phyloP scores from a whole-genome alignment of 2,329 filamentous ascomycete genomes.

The Ophiostoma sp. region DNA sequence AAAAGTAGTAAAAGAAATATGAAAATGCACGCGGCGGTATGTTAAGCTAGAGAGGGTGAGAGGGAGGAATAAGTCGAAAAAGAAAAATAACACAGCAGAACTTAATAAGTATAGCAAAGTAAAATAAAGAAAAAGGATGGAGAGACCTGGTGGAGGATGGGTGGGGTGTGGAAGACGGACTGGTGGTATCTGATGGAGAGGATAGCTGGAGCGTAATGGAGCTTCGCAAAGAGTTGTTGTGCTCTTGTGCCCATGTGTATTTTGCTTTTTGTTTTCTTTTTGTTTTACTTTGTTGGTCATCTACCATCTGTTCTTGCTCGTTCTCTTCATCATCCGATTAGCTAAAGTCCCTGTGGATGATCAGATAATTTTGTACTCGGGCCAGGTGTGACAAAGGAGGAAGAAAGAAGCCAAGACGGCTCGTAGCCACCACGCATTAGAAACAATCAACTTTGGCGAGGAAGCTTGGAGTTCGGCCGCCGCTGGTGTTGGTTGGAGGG shows the following conservation, averaged over 20 bases:
- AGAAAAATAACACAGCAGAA: background rate
- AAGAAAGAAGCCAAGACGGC: background rate
- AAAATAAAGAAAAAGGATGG: background rate
- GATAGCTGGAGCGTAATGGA: background rate
- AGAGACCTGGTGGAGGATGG: conserved; percentile 4
- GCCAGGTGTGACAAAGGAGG: background rate
- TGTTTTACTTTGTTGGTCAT: background rate
- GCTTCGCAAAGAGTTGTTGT: background rate
- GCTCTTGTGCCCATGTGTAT: background rate
- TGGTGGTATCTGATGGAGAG: background rate
- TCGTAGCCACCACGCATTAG: background rate
- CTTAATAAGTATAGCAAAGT: background rate
- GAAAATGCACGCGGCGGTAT: background rate
- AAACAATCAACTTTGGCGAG: background rate
- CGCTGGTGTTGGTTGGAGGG: background rate
- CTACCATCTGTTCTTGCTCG: background rate
- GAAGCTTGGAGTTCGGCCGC: background rate
- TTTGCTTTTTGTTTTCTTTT: background rate
- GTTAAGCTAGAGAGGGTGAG: background rate
- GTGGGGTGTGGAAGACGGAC: conserved; percentile 6
- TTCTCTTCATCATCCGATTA: background rate
- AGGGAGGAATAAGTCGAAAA: conserved; percentile 3
- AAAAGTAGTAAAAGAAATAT: background rate
- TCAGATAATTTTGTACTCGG: background rate
- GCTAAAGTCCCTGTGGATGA: background rate